Evolutionary conservation across 805 yeast genomes (phyloP), one percentile per base, ranked within the genome.

Genomic region (Nematodospora valgi): DNA sequence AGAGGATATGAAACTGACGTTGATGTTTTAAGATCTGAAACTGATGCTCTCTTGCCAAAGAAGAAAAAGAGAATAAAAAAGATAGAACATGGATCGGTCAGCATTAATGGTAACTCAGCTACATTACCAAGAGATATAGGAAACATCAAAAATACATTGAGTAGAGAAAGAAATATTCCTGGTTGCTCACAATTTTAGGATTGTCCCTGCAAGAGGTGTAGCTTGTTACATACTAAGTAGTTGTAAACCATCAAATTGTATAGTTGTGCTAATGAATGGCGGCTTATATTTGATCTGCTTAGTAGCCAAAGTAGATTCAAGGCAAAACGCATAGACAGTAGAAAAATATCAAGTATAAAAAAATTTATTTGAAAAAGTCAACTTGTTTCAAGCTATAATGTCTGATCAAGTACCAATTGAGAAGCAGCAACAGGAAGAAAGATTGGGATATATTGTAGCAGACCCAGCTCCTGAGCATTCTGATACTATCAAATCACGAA

Each of bases 1-100:
- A 43, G 59, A 20, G 72, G 72, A 4, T 67, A 67, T 42, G 73
- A 67, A 43, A 67, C 70, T 4, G 72, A 67, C 38, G 62, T 58
- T 23, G 72, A 66, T 41, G 52, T 56, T 43, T 37, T 55, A 16
- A 40, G 56, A 8, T 39, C 46, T 16, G 70, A 65, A 36, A 42
- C 45, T n/a, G 63, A 62, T 29, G 54, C 32, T 17, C 51, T 65
- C 12, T 38, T 63, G 11, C 61, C 67, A 5, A 37, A 35, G 9
- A 46, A 25, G 26, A 32, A 35, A 20, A 49, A 35, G 41, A 41
- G 27, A 33, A 39, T 32, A 4, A 33, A 37, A 19, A 45, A 43
- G 20, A 37, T 42, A 15, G 46, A 46, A 9, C 54, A 55, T 39
- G 58, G 58, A 6, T 30, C 54, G 6, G 39, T 36, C 21, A 26